A percentile compares a stretch with the other conserved stretches of the same genome.
Evolutionary conservation across 495 filamentous ascomycete species (phyloP).

Genomic region (Aspergillus ostianus): DNA sequence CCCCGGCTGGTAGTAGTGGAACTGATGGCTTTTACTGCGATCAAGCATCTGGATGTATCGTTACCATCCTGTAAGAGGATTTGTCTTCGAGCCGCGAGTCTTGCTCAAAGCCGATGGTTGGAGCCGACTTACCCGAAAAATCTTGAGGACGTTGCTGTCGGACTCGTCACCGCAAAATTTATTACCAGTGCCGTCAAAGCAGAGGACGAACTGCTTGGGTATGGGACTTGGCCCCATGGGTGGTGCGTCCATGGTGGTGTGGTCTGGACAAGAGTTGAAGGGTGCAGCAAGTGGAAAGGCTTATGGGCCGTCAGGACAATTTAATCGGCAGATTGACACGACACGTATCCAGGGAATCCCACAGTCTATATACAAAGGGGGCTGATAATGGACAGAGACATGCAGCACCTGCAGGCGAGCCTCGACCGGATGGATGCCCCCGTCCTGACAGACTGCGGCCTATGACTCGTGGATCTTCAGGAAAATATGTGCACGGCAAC

Average conservation of each 20-base stretch:
- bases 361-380: neutral
- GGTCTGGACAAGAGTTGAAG: neutral
- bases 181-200: conserved; percentile 89
- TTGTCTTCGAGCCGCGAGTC: neutral
- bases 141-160: conserved; percentile 88
- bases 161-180: conserved; percentile 78
- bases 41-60: conserved; percentile 46
- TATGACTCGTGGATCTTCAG: conserved; percentile 7
- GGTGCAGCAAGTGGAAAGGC: neutral
- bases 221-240: conserved; percentile 16
- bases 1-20: conserved; percentile 57
- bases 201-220: conserved; percentile 66
- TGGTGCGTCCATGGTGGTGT: conserved; percentile 19
- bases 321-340: neutral
- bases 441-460: neutral
- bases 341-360: neutral
- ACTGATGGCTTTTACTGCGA: conserved; percentile 48
- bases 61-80: neutral
- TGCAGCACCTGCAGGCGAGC: conserved; percentile 5
- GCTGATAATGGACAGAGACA: neutral
- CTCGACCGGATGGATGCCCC: neutral
- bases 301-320: neutral
- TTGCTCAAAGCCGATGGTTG: neutral
- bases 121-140: conserved; percentile 55
- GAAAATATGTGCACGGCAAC: conserved; percentile 1